Base-by-base conservation (phyloP, 345 rosid species). In the Boechera divaricarpa region DNA sequence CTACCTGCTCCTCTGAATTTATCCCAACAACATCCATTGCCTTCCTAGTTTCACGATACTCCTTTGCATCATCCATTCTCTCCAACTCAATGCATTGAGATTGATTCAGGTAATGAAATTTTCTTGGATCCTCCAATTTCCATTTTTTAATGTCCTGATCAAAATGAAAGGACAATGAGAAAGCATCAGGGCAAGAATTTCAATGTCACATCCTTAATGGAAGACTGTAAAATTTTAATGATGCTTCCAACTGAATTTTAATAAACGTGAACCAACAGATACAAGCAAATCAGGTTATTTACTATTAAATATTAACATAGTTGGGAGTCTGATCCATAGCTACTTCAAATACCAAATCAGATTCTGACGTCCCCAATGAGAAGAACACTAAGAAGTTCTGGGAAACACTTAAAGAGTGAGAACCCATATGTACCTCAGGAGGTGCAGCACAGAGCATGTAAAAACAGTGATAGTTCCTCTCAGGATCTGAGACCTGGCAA, bases 401-500 rank as follows among this genome's bases (percentile, higher is more conserved):
- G 68, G 21, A 44, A 63, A 26, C 45, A 45, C 29, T 18, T 39
- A 41, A 72, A 21, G 63, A 39, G 44, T 26, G 16, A 51, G 7
- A 28, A 24, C 41, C 52, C 36, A 67, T 44, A 69, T 10, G 80
- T 82, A 94, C 98, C 97, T 92, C 97, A 29, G 81, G 84, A 49
- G 99, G 99, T 47, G 98, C 99, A 73, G 99, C 87, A 83, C 99
- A 95, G 55, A 95, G 91, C 99, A 95, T 92, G 86, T 95, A 95
- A 86, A 95, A 95, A 80, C 98, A 92, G 82, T 95, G 99, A 82
- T 95, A 95, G 75, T 95, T 92, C 83, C 99, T 90, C 86, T 95
- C 99, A 52, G 94, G 97, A 80, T 92, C 96, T 53, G 98, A 95
- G 80, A 95, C 93, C 85, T 95, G 99, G 74, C 99, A 95, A 77